Evolutionary conservation across 2,329 filamentous ascomycete species (phyloP), one percentile per base, ranked within the genome.

Genomic region (Westerdykella ornata): DNA sequence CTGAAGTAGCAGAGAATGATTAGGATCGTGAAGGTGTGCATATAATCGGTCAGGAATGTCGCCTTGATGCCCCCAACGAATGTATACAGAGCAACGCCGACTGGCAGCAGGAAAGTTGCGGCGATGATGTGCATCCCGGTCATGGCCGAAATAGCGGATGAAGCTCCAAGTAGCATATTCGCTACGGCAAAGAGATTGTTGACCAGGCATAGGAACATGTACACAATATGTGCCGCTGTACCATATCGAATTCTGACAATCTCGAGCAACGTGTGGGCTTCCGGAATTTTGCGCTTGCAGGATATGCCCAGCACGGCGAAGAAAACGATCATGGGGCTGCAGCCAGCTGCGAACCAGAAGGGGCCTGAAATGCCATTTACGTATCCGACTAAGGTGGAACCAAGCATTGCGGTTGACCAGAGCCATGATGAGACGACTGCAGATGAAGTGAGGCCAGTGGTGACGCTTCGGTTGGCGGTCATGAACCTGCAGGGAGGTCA

Each of bases 321-420:
- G 53, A 78, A 75, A 0, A 75, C 72, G 33, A 78, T 77, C 72
- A 76, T 76, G 0, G 73, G 72, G 8, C 70, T 74, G 37, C 72
- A 75, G 1, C 75, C 76, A 35, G 74, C 74, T 2, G 74, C 53
- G 34, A 49, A 79, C 75, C 75, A 79, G 41, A 79, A 77, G 0
- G 75, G 75, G 0, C 74, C 74, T 1, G 74, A 71, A 1, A 78
- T 63, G 0, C 76, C 76, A 49, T 75, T 76, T 37, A 68, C 68
- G 28, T 44, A 47, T 1, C 74, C 74, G 0, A 77, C 72, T 2
- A 75, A 62, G 0, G 68, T 68, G 8, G 71, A 72, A 0, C 73
- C 72, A 0, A 77, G 59, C 47, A 77, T 67, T 0, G 74, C 72
- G 0, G 73, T 77, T 16, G 70, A 73, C 74, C 74, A 77, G 1